Evolutionary conservation across 495 filamentous ascomycete species (phyloP).

Genomic region (Oidiodendron maius): DNA sequence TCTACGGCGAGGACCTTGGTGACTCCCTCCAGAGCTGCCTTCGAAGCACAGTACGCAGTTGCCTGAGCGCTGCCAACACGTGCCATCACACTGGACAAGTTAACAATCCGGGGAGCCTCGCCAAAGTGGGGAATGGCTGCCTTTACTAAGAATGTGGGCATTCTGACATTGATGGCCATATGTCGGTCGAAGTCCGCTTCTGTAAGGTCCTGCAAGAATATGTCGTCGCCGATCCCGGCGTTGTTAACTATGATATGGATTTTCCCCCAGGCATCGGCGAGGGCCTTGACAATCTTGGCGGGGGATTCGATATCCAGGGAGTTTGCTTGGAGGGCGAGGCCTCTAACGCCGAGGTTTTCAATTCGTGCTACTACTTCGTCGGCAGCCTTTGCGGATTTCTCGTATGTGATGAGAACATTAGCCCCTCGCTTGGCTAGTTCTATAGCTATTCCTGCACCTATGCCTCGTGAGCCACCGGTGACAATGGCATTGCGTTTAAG

Average conservation of each 20-base stretch:
- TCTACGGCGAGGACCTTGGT: conserved; percentile 27
- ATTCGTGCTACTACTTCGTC: background rate
- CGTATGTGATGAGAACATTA: conserved; percentile 39
- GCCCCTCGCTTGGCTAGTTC: conserved; percentile 50
- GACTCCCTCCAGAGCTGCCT: conserved; percentile 26
- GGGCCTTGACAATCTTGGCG: background rate
- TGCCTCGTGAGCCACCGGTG: conserved; percentile 60
- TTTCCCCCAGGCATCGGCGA: background rate
- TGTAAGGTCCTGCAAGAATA: conserved; percentile 1
- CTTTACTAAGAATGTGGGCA: conserved; percentile 20
- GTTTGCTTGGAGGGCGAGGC: background rate
- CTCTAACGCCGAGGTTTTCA: background rate
- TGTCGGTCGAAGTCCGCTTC: conserved; percentile 9
- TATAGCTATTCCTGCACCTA: conserved; percentile 51
- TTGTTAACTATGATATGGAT: conserved; percentile 6
- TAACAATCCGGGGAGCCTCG: conserved; percentile 2
- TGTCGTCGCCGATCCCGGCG: conserved; percentile 4
- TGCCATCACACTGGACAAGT: background rate
- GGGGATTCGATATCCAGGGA: background rate
- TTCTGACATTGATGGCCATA: conserved; percentile 20
- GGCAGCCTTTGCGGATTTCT: background rate
- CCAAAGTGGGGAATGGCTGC: conserved; percentile 12
- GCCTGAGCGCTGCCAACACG: too few relatives aligned
- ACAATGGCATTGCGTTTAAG: too few relatives aligned
- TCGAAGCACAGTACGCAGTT: background rate